phyloP scores from a whole-genome alignment of 2,329 filamentous ascomycete species.

The Shiraia bambusicola region DNA sequence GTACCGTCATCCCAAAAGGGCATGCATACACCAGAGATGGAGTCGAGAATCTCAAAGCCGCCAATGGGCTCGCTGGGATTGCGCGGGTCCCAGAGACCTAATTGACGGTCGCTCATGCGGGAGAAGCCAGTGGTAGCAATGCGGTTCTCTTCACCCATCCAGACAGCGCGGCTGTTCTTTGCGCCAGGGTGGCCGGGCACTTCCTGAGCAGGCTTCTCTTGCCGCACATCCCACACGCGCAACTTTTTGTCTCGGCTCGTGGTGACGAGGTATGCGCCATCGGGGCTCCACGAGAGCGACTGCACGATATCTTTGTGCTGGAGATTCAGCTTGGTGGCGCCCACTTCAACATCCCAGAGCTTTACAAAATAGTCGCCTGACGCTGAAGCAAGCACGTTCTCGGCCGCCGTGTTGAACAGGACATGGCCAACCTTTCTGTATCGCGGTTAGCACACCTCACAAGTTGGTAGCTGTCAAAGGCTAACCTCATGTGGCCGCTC shows the following conservation, averaged over 20 bases:
- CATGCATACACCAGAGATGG: slow-evolving; percentile 97
- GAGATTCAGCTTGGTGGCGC: slow-evolving; percentile 71
- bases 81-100: slow-evolving; percentile 93
- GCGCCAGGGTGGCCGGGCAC: slow-evolving; percentile 83
- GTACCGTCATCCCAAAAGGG: slow-evolving; percentile 99
- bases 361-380: slow-evolving; percentile 95
- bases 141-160: slow-evolving; percentile 96
- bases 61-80: slow-evolving; percentile 78
- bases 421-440: slow-evolving; percentile 94
- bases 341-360: slow-evolving; percentile 88
- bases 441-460: slow-evolving; percentile 15
- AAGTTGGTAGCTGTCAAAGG: neutral
- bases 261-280: slow-evolving; percentile 81
- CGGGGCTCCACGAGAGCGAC: slow-evolving; percentile 92
- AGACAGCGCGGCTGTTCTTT: slow-evolving; percentile 95
- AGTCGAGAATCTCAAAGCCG: slow-evolving; percentile 87
- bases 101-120: slow-evolving; percentile 94
- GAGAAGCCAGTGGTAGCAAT: slow-evolving; percentile 97
- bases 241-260: slow-evolving; percentile 98
- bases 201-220: slow-evolving; percentile 85
- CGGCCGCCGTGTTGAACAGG: slow-evolving; percentile 93
- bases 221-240: slow-evolving; percentile 93
- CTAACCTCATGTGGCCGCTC: slow-evolving; percentile 80
- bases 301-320: slow-evolving; percentile 92
- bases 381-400: slow-evolving; percentile 91